Percentiles rank a stretch among this genome's conserved stretches.
Conservation (phyloP, 805 yeast species). For the Candida sakaeoensis region DNA sequence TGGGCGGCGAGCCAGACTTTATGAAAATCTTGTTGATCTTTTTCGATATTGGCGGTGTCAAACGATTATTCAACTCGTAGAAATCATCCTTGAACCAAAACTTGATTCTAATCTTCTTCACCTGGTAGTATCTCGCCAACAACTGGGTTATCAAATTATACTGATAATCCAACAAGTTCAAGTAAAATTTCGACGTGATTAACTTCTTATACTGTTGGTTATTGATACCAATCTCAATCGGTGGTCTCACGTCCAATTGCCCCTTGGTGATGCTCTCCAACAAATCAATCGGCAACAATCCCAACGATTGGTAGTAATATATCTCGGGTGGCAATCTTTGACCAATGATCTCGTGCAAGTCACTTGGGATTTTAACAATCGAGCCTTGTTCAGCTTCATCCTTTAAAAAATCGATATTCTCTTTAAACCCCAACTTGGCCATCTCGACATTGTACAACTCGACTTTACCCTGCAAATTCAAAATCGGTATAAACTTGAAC, state of each 20-base stretch:
- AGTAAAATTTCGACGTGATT: constrained; percentile 41
- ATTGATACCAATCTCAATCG: constrained; percentile 55
- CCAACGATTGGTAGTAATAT: constrained; percentile 75
- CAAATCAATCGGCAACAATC: constrained; percentile 61
- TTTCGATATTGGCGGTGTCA: constrained; percentile 50
- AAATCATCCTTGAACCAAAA: constrained; percentile 51
- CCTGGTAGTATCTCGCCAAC: constrained; percentile 82
- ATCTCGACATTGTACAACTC: constrained; percentile 50
- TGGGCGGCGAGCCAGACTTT: no score
- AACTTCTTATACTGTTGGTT: constrained; percentile 57
- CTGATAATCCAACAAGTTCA: constrained; percentile 55
- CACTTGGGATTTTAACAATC: constrained; percentile 56
- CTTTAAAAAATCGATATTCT: constrained; percentile 17
- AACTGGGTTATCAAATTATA: constrained; percentile 67
- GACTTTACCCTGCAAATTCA: constrained; percentile 65
- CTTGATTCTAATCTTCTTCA: constrained; percentile 53
- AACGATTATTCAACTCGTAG: constrained; percentile 47
- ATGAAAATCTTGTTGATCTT: constrained; percentile 24
- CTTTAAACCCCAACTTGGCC: constrained; percentile 27
- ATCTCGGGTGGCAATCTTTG: constrained; percentile 84
- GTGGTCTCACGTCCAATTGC: constrained; percentile 55
- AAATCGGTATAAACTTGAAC: constrained; percentile 68
- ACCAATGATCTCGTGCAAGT: constrained; percentile 76
- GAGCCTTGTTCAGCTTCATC: constrained; percentile 16
- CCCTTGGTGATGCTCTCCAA: constrained; percentile 69